Percentiles rank a stretch among this genome's conserved stretches.
Conservation (phyloP, 345 rosid genomes). For the Eucalyptus coolabah region DNA sequence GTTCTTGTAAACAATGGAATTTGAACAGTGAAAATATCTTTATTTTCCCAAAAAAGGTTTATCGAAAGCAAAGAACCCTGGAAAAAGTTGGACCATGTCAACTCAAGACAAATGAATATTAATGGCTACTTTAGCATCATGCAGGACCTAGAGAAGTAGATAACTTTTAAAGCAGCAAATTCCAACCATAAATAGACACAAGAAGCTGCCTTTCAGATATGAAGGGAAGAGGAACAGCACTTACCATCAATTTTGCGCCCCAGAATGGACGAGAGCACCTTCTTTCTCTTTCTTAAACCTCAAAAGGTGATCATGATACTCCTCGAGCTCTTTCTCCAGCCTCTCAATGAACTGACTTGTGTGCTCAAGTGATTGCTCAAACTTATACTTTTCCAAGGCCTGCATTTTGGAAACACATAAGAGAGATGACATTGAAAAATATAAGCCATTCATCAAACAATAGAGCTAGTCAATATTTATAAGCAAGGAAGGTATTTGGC, state of each 20-base stretch:
- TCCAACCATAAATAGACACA: not conserved
- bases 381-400: constrained; percentile 83
- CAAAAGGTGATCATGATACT: constrained; percentile 47
- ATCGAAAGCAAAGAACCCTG: not conserved
- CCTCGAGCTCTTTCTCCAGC: constrained; percentile 82
- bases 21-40: not conserved
- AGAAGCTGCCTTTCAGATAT: not conserved
- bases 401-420: constrained; percentile 1
- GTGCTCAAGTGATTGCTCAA: constrained; percentile 85
- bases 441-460: not conserved
- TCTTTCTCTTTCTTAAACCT: constrained; percentile 39
- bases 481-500: not conserved
- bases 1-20: not conserved
- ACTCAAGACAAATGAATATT: not conserved
- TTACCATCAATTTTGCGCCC: not conserved
- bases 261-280: not conserved
- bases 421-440: not conserved
- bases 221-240: not conserved
- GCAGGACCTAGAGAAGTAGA: not conserved
- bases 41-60: not conserved
- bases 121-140: not conserved
- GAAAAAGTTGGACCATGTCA: not conserved
- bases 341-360: constrained; percentile 86
- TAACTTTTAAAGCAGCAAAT: not conserved
- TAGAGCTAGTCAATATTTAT: not conserved